These are phyloP conservation scores for Erodium trifolium DNA, from an alignment of 441 rosid species.

Conservation along the genomic window DNA sequence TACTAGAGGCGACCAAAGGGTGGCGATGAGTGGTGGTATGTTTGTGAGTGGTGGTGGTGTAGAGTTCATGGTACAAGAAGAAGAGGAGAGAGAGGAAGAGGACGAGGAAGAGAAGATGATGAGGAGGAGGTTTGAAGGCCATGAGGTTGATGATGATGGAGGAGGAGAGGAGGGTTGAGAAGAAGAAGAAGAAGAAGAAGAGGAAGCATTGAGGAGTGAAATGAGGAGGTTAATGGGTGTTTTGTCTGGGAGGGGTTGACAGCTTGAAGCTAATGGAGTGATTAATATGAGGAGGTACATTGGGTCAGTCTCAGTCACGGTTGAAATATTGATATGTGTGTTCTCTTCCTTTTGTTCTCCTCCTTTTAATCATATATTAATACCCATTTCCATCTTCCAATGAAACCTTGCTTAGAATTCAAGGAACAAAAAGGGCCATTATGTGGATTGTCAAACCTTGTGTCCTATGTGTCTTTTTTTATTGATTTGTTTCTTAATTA, in stretches of 20 bases:
- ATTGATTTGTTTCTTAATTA: no score
- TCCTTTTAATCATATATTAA: conserved; percentile 30
- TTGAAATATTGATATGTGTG: conserved; percentile 15
- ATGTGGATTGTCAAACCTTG: conserved; percentile 37
- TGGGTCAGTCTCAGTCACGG: neutral
- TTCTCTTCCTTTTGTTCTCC: conserved; percentile 6
- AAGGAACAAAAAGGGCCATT: conserved; percentile 32
- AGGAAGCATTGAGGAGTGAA: neutral
- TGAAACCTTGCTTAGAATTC: conserved; percentile 43
- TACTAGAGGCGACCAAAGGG: conserved; percentile 18
- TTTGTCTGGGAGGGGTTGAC: neutral
- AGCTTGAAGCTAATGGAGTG: conserved; percentile 19
- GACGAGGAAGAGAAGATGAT: conserved; percentile 25
- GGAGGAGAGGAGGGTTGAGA: conserved; percentile 24
- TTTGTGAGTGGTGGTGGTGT: conserved; percentile 15
- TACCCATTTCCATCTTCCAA: conserved; percentile 27
- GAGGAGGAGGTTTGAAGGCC: conserved; percentile 40
- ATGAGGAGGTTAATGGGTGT: neutral
- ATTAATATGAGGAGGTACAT: conserved; percentile 8
- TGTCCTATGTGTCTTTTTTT: conserved; percentile 19
- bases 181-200: conserved; percentile 5
- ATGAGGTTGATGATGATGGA: conserved; percentile 17
- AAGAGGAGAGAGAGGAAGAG: conserved; percentile 45
- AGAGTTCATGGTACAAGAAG: conserved; percentile 36
- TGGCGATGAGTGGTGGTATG: conserved; percentile 7